Conservation (phyloP, 176 grass and related monocot species). For the Lolium rigidum region DNA sequence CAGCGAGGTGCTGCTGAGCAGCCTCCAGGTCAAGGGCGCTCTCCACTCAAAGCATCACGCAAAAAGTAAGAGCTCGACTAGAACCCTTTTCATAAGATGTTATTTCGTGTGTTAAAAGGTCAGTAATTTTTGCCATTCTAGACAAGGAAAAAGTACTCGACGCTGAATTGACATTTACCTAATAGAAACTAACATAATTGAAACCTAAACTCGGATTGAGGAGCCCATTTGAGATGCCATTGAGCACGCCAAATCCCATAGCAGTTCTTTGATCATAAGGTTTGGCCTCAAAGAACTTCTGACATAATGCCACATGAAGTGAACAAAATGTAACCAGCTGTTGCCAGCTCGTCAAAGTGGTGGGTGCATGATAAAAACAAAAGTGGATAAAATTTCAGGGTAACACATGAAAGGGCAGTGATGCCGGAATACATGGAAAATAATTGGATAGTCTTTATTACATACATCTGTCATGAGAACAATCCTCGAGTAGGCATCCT, state of each 20-base stretch:
- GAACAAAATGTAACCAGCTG: conserved; percentile 97
- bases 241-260: conserved; percentile 95
- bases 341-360: conserved; percentile 99
- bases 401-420: neutral
- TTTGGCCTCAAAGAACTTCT: conserved; percentile 98
- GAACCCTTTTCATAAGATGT: conserved; percentile 40
- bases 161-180: conserved; percentile 53
- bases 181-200: conserved; percentile 98
- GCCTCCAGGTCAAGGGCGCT: too few relatives aligned
- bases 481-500: too few relatives aligned
- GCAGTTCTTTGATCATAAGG: conserved; percentile 88
- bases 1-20: too few relatives aligned
- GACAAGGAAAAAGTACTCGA: neutral
- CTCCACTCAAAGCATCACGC: neutral
- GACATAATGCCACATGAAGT: conserved; percentile 91
- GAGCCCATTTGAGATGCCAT: conserved; percentile 98
- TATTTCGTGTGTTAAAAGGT: neutral
- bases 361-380: conserved; percentile 60
- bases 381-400: neutral
- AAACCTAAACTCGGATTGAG: conserved; percentile 96
- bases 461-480: too few relatives aligned
- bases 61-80: conserved; percentile 35
- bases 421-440: too few relatives aligned
- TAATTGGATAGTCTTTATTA: too few relatives aligned
- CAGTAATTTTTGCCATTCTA: neutral